Percentiles rank a stretch among this genome's conserved stretches.
Evolutionary conservation across 805 yeast genomes (phyloP).

Genomic region (Hanseniaspora meyeri): DNA sequence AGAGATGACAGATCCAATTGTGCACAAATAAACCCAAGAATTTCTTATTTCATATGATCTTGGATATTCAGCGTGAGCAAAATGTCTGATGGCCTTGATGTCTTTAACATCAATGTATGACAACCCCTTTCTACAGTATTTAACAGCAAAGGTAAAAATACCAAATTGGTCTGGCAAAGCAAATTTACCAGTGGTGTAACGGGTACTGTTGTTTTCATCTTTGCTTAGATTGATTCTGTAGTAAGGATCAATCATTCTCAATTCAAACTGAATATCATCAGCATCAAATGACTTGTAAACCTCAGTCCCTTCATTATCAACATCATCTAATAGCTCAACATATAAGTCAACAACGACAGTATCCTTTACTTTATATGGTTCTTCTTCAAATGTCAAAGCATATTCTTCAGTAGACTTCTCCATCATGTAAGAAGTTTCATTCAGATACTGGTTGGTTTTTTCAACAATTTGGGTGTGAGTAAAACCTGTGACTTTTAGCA

Average conservation of each 20-base stretch:
- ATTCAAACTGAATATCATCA: constrained; percentile 65
- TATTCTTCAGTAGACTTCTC: not conserved
- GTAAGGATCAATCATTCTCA: constrained; percentile 89
- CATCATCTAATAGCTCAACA: constrained; percentile 37
- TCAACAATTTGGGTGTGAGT: constrained; percentile 42
- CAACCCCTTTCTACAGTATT: constrained; percentile 67
- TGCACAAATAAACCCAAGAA: constrained; percentile 78
- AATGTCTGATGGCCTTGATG: constrained; percentile 77
- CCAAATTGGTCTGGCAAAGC: constrained; percentile 92
- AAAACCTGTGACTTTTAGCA: constrained; percentile 44
- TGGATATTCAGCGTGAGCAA: constrained; percentile 89
- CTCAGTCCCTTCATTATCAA: constrained; percentile 20
- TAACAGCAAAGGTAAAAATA: constrained; percentile 72
- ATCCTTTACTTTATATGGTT: constrained; percentile 64
- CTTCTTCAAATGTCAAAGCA: constrained; percentile 30
- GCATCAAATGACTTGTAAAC: constrained; percentile 61
- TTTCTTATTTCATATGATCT: constrained; percentile 88
- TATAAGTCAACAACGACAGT: constrained; percentile 42
- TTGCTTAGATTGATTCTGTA: constrained; percentile 58
- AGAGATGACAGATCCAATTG: constrained; percentile 53
- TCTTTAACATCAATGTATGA: constrained; percentile 52
- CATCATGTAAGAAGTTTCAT: not conserved
- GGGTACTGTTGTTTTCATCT: constrained; percentile 34
- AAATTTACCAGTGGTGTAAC: constrained; percentile 45
- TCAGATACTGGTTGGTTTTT: constrained; percentile 15